Conservation (phyloP, 1,284 basidiomycete genomes). For the Ustilago crameri region DNA sequence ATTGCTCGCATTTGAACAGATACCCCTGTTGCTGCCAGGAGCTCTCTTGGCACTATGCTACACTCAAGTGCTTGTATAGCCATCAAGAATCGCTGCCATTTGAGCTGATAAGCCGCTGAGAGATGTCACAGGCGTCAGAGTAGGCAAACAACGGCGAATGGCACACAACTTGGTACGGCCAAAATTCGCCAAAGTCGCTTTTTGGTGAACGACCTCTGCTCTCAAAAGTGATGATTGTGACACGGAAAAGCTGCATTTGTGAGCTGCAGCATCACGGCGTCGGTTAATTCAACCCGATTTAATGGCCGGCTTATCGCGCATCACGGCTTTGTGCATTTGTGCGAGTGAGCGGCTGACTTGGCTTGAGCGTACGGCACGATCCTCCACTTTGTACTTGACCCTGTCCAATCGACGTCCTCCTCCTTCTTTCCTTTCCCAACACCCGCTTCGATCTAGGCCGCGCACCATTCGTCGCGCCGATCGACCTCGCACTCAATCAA, state of each 20-base stretch:
- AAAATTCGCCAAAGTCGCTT: too few species aligned
- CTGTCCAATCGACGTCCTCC: background rate
- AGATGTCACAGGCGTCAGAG: background rate
- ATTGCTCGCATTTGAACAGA: background rate
- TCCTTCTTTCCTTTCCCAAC: background rate
- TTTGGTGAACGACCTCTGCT: too few species aligned
- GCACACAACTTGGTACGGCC: too few species aligned
- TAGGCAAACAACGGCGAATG: background rate
- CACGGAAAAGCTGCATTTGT: too few species aligned
- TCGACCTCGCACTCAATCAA: too few species aligned
- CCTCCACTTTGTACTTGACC: background rate
- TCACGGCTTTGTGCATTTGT: constrained; percentile 1
- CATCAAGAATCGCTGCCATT: too few species aligned
- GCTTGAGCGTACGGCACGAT: constrained; percentile 1
- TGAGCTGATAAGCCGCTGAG: too few species aligned
- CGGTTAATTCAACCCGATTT: too few species aligned
- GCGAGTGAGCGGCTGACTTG: constrained; percentile 3
- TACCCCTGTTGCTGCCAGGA: background rate
- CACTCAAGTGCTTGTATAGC: too few species aligned
- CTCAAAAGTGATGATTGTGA: too few species aligned
- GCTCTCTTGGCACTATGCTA: background rate
- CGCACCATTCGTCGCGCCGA: too few species aligned
- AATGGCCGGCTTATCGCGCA: background rate
- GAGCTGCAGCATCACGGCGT: background rate
- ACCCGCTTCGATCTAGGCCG: background rate